Conservation (phyloP, 345 rosid species). For the Eucalyptus sp. region DNA sequence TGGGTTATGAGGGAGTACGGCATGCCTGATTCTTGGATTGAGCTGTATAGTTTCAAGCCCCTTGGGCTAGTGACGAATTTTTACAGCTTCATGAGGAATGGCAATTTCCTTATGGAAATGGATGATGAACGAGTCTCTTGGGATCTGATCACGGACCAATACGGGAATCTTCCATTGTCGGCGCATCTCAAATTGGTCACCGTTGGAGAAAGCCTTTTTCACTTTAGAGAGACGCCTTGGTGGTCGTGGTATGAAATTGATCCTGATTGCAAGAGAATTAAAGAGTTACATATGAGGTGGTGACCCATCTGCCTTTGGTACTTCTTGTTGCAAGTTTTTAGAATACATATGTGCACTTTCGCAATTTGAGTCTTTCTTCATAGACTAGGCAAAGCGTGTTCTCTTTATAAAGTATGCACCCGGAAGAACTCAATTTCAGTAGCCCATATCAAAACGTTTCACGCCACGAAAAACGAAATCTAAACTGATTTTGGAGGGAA, state of each 20-base stretch:
- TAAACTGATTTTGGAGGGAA: too few species aligned
- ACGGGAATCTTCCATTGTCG: background rate
- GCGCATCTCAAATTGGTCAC: too few species aligned
- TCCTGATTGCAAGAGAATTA: background rate
- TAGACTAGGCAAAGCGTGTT: background rate
- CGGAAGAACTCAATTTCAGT: too few species aligned
- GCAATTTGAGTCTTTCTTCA: too few species aligned
- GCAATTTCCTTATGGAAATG: background rate
- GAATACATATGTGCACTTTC: background rate
- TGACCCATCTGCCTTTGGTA: background rate
- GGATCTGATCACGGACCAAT: background rate
- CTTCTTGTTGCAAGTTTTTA: background rate
- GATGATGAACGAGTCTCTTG: background rate
- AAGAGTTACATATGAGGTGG: background rate
- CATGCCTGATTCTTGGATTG: background rate
- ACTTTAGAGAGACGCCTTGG: background rate
- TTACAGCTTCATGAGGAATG: background rate
- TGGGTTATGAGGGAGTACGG: background rate
- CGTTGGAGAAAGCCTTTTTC: too few species aligned
- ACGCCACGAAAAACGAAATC: too few species aligned
- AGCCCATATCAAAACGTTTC: too few species aligned
- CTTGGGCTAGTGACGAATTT: rapidly evolving
- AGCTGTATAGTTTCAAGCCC: background rate
- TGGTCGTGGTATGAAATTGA: background rate
- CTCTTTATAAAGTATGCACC: background rate